Evolutionary conservation across 2,329 filamentous ascomycete species (phyloP), one percentile per base, ranked within the genome.

Genomic region (Xylariaceae sp.): DNA sequence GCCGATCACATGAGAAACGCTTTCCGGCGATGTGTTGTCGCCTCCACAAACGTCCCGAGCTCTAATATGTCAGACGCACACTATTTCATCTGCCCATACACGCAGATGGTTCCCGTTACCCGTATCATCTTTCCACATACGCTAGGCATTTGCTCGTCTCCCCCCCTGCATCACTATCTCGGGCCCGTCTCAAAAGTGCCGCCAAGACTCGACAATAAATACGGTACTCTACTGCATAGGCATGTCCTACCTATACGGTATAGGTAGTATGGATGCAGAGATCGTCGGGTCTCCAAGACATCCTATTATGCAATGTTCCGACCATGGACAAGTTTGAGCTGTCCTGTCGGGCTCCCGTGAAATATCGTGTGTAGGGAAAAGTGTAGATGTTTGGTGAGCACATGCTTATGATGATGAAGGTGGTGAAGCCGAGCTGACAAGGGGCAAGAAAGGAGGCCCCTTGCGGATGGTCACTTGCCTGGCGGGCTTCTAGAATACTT

Each of bases 401-500:
- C 4, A 19, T 27, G 19, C 19, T 19, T 19, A 19, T 19, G 19
- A 19, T 19, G 19, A 19, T 19, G 19, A 19, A 19, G 19, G 19
- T 19, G 19, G 19, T 34, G 43, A 53, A 44, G 47, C 45, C 37
- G 51, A 45, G 50, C 32, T 34, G 51, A 55, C 49, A 30, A 57
- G 56, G 57, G 51, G 47, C 5, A 47, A 19, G 31, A 49, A 48
- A 45, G 27, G 8, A 45, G 30, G 37, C 43, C 45, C 31, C 19
- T 19, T 49, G 51, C 37, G 51, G 30, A n/a, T 40, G 42, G 29
- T 30, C 44, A 41, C 52, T 11, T 31, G 31, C 49, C 48, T 54
- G 47, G 55, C 55, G 58, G 45, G 58, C 55, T 60, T 60, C 58
- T 60, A 55, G 58, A 60, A 60, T 47, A 47, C 54, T 60, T 60